Base-by-base conservation (phyloP, 129 eudicot genomes). In the Flaveria ramosissima region DNA sequence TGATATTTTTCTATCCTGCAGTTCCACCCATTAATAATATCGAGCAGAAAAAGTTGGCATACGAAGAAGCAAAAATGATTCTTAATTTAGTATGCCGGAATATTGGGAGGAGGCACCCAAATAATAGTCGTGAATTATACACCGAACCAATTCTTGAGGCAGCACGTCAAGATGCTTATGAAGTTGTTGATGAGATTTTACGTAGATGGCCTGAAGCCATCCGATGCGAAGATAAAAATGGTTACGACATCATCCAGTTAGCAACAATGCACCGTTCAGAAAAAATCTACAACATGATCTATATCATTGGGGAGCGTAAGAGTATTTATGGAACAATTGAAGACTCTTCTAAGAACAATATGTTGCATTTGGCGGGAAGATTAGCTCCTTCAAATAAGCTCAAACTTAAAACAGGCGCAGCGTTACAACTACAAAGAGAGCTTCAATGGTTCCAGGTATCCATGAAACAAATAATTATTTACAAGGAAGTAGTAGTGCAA, bases 371-470 rank as follows among this genome's bases (percentile, higher is more conserved):
- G 59, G 81, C 30, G 14, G 76, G 70, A 57, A 67, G 71, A 41
- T 32, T 67, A 36, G 75, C 76, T 19, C 69, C 69, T 11, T 20
- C 50, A 2, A 43, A 57, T 23, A 45, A 46, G 19, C 70, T 78
- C 27, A 27, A 23, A 15, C 32, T 3, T 17, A 42, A 14, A 21
- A 15, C 71, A 8, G 82, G 82, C 7, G 76, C 77, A n/a, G 76
- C 70, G 6, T 39, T 77, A 15, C 74, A 77, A 66, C 64, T 77
- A 71, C 81, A 77, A 53, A 61, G 75, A 51, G 82, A 78, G 71
- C 66, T 78, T 39, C 77, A 69, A 60, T 78, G 82, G 77, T 67
- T 53, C 42, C 53, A 70, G 82, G 82, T 78, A 71, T 16, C 8
- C 15, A 4, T 16, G 7, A 32, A 47, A 24, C 24, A 23, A n/a